Percentiles rank a stretch among this genome's conserved stretches.
phyloP scores from a whole-genome alignment of 2,329 filamentous ascomycete genomes.

The Chalaropsis thielavioides region DNA sequence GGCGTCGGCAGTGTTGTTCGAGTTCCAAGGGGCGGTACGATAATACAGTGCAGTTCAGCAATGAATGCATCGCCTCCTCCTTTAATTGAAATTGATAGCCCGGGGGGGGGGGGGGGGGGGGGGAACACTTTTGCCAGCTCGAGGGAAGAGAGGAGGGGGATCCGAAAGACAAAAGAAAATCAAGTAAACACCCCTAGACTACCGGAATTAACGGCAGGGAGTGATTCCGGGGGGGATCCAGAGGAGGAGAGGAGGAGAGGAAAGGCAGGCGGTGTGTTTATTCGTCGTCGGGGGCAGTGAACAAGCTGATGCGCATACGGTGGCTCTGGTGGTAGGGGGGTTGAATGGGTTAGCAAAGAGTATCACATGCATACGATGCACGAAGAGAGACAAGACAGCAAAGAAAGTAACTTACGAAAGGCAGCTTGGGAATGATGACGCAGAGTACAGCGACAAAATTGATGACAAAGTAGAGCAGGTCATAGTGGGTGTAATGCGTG shows the following conservation, averaged over 20 bases:
- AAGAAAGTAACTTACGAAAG: conserved; percentile 57
- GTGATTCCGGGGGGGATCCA: background rate
- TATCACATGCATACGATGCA: background rate
- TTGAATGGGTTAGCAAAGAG: conserved; percentile 21
- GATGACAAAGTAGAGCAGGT: conserved; percentile 90
- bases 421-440: conserved; percentile 91
- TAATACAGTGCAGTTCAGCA: conserved; percentile 1
- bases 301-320: conserved; percentile 61
- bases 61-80: conserved; percentile 4
- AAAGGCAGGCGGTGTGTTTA: conserved; percentile 6
- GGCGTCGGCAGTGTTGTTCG: background rate
- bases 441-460: conserved; percentile 86
- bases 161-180: background rate
- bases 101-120: background rate
- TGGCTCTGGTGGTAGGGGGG: conserved; percentile 42
- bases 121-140: background rate
- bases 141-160: background rate
- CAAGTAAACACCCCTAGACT: background rate
- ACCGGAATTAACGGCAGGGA: background rate
- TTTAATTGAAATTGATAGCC: conserved; percentile 5
- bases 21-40: conserved; percentile 1
- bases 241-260: background rate
- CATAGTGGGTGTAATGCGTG: conserved; percentile 98
- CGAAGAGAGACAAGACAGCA: background rate
- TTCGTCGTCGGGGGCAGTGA: conserved; percentile 47